Base-by-base conservation (phyloP, 1,139 yeast genomes). In the Schizosaccharomyces versatilis region DNA sequence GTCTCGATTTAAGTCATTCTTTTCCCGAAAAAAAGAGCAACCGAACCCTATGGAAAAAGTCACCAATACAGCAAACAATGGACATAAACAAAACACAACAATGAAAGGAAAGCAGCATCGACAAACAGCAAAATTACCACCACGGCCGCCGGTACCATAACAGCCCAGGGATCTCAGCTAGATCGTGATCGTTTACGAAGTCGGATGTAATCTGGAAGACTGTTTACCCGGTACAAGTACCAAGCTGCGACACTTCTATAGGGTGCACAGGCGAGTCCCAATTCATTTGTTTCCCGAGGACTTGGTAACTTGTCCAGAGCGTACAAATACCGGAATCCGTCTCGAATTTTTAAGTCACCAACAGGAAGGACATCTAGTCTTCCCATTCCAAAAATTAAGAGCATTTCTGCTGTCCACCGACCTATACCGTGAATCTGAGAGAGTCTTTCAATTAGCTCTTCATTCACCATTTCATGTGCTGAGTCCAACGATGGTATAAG, bases 391-490 rank as follows among this genome's bases (percentile, higher is more conserved):
- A 85, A 84, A 15, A 80, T 65, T n/a, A 82, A 68, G 67, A 85
- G 85, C 95, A 86, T 86, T 57, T 81, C 82, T 0, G 94, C 90
- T 8, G 88, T 79, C 96, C 96, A 86, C 1, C 78, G 76, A 0
- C 95, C 96, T 40, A 86, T 76, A 0, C 96, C 96, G 63, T 84
- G 83, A 56, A 84, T 69, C 47, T 69, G 66, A 1, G 79, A 77
- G 54, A 84, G 67, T 56, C 73, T 77, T 32, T 73, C 75, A 0
- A 76, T 69, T 1, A 84, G 70, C 38, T 73, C 81, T 10, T 71
- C 72, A 54, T 71, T 69, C 6, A 64, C 3, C 14, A 44, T 12
- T 12, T 15, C 15, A 9, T 44, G 38, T 24, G 49, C 49, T 44
- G 12, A 36, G 10, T 44, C 32, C n/a, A 14, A 19, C 3, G 49